Conservation (phyloP, 768 basidiomycete genomes). For the Hydnum rufescens region DNA sequence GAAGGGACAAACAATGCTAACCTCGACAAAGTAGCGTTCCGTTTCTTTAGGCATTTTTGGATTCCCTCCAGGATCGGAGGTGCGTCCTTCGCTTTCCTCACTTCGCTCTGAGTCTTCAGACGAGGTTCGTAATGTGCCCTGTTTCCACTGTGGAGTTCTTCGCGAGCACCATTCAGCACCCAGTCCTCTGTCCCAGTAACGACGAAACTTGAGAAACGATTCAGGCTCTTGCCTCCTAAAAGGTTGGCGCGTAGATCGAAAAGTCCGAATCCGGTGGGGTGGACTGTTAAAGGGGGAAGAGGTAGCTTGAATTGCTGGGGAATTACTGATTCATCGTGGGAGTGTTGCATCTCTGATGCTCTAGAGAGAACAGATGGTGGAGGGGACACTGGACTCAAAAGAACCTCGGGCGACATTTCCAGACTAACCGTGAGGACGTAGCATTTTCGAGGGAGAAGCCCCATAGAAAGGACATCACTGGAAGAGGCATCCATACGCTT, state of each 20-base stretch:
- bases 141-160: constrained; percentile 16
- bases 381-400: constrained; percentile 35
- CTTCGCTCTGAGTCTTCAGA: not conserved
- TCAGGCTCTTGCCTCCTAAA: constrained; percentile 56
- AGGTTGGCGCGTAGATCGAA: constrained; percentile 23
- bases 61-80: too few relatives aligned
- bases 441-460: constrained; percentile 48
- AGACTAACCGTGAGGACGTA: constrained; percentile 32
- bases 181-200: constrained; percentile 73
- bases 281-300: not conserved
- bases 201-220: constrained; percentile 74
- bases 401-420: constrained; percentile 31
- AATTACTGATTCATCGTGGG: not conserved
- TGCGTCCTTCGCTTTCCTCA: too few relatives aligned
- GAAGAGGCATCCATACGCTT: not conserved
- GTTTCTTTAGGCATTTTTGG: too few relatives aligned
- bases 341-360: constrained; percentile 11
- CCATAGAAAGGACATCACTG: constrained; percentile 33
- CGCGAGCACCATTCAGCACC: constrained; percentile 41
- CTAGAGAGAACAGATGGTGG: constrained; percentile 19
- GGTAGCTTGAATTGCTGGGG: not conserved
- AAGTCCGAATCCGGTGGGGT: constrained; percentile 21
- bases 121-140: not conserved
- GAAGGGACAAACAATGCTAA: not conserved
- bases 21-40: not conserved